Evolutionary conservation across 164 flowering plant genomes (phyloP).

Genomic region (Warburgia ugandensis): DNA sequence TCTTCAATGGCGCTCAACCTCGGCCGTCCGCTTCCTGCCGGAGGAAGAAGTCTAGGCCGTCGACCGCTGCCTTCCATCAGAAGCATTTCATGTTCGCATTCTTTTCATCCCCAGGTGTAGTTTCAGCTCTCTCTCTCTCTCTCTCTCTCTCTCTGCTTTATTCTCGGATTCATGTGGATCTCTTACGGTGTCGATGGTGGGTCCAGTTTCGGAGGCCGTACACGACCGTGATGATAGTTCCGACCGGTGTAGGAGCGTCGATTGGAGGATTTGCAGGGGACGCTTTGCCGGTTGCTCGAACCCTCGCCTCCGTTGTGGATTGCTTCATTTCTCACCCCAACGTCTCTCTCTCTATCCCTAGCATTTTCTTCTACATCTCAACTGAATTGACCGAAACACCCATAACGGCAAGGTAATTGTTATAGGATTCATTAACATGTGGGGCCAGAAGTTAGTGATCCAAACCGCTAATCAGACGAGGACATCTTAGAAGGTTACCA

Average conservation of each 20-base stretch:
- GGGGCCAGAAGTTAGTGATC: no score
- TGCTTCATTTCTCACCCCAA: slow-evolving; percentile 87
- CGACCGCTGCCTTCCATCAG: slow-evolving; percentile 5
- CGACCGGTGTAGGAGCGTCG: slow-evolving; percentile 83
- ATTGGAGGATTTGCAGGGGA: slow-evolving; percentile 96
- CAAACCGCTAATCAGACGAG: no score
- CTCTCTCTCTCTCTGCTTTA: no score
- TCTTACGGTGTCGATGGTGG: not conserved
- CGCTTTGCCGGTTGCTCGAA: slow-evolving; percentile 77
- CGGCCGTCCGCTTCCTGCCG: slow-evolving; percentile 14
- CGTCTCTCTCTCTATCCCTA: slow-evolving; percentile 24
- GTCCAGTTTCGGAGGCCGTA: slow-evolving; percentile 54
- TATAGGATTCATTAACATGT: no score
- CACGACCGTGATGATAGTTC: slow-evolving; percentile 83
- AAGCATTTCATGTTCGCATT: slow-evolving; percentile 18
- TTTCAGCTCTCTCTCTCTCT: not conserved
- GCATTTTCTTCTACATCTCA: not conserved
- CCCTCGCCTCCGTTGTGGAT: slow-evolving; percentile 78
- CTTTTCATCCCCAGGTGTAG: slow-evolving; percentile 16
- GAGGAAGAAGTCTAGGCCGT: not conserved
- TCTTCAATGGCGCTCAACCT: slow-evolving; percentile 15
- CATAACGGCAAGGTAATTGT: no score
- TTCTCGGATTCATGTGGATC: not conserved
- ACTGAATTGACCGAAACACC: no score
- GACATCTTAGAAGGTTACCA: no score